Evolutionary conservation across 108 stramenopile species (phyloP), one percentile per base, ranked within the genome.

Genomic region (Skeletonema potamos): DNA sequence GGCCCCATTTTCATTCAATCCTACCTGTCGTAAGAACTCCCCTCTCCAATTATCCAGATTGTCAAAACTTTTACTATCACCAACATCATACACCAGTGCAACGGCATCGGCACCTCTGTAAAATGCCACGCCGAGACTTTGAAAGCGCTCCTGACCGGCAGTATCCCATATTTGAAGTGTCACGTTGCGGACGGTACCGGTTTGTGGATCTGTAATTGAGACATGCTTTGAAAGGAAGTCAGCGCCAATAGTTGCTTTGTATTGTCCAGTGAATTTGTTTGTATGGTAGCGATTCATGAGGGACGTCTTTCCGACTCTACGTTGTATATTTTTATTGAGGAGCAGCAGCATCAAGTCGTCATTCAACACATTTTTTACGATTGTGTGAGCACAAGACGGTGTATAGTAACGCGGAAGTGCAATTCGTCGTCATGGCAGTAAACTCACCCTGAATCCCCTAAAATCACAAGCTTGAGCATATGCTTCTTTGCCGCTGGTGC

Each of bases 161-260:
- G 99, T 99, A 77, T 99, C 99, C 99, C 99, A 99, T 66, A 99
- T 98, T 86, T 97, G 92, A 3, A 98, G 77, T 28, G 92, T 98
- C 24, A 97, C 96, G 63, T 87, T 74, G 9, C 84, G 72, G 34
- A 79, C 74, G 24, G 60, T 34, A 26, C 88, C 89, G 22, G 73
- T 88, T 32, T 70, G 51, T 54, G 85, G 87, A 58, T 83, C 87
- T 30, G 87, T 81, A 29, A 93, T 69, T 29, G 86, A 85, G 48
- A 96, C 82, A 27, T 98, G 95, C 68, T 97, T 98, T 54, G 88
- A 84, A 26, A 97, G 72, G 68, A 98, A 99, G 66, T 99, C 99
- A 10, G 98, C 98, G 6, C 99, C 99, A 64, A 99, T 99, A 0
- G 99, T 99, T 6, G 98, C 96, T 69, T 97, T 98, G 86, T 99